Evolutionary conservation across 805 yeast species (phyloP).

Genomic region (Suhomyces emberorum): DNA sequence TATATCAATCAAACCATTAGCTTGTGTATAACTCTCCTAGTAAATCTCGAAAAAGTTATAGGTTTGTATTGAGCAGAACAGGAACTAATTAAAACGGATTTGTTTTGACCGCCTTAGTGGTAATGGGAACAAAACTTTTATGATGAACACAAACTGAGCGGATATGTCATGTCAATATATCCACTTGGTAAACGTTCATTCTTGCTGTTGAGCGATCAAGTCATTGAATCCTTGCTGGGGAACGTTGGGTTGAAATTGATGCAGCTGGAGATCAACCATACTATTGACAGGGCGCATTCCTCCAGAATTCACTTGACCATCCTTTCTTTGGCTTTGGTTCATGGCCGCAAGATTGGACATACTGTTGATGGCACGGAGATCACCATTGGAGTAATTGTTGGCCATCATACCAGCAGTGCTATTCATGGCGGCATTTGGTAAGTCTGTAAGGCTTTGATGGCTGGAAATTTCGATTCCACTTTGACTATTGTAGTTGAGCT

Average conservation of each 20-base stretch:
- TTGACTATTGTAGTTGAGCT: conserved; percentile 2
- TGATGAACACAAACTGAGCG: too few species aligned
- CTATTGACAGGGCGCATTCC: conserved; percentile 27
- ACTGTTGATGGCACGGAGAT: conserved; percentile 24
- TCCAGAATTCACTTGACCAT: conserved; percentile 9
- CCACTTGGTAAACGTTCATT: too few species aligned
- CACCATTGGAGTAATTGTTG: conserved; percentile 9
- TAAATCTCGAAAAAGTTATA: too few species aligned
- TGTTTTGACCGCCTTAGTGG: too few species aligned
- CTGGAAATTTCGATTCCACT: conserved; percentile 8
- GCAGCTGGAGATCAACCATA: conserved; percentile 30
- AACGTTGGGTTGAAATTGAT: conserved; percentile 7
- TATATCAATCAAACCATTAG: too few species aligned
- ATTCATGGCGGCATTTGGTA: conserved; percentile 15
- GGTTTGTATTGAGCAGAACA: too few species aligned
- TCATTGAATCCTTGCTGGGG: conserved; percentile 1
- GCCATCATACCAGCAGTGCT: not conserved
- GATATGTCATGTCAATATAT: too few species aligned
- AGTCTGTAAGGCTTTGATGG: conserved; percentile 25
- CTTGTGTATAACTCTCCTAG: too few species aligned
- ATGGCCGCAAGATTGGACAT: conserved; percentile 25
- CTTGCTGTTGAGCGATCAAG: conserved; percentile 3
- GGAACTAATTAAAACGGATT: too few species aligned
- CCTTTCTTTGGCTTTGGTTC: conserved; percentile 10
- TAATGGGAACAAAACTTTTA: too few species aligned